phyloP scores from a whole-genome alignment of 768 basidiomycete species.

The Boletus reticulatus region DNA sequence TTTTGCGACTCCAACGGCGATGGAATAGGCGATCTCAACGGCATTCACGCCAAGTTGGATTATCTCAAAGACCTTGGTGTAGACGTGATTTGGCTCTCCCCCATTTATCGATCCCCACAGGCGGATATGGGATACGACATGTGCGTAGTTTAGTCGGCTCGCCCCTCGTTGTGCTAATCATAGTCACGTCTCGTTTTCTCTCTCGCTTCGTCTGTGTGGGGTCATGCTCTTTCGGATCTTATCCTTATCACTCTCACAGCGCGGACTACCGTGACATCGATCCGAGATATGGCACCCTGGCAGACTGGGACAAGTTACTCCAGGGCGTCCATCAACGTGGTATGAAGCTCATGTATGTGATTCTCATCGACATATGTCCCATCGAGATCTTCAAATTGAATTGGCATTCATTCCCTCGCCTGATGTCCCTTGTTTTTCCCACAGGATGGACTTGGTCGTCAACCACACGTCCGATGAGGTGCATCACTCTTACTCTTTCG shows the following conservation, averaged over 20 bases:
- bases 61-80: slow-evolving; percentile 69
- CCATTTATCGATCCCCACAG: slow-evolving; percentile 63
- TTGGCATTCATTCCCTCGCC: slow-evolving; percentile 1
- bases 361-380: slow-evolving; percentile 8
- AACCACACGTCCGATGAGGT: slow-evolving; percentile 74
- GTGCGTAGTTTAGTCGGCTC: slow-evolving; percentile 30
- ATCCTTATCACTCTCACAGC: slow-evolving; percentile 33
- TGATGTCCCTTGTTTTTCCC: slow-evolving; percentile 4
- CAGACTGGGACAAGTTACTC: slow-evolving; percentile 56
- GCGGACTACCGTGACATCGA: slow-evolving; percentile 66
- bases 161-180: too few species aligned
- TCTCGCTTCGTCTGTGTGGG: not conserved
- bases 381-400: slow-evolving; percentile 8
- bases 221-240: slow-evolving; percentile 6
- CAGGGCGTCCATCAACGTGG: slow-evolving; percentile 55
- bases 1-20: slow-evolving; percentile 73
- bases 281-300: slow-evolving; percentile 60
- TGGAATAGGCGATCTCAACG: slow-evolving; percentile 67
- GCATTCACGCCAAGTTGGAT: slow-evolving; percentile 61
- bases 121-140: slow-evolving; percentile 78
- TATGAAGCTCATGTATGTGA: slow-evolving; percentile 65
- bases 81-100: slow-evolving; percentile 60
- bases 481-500: not conserved
- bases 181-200: not conserved
- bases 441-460: slow-evolving; percentile 74